Evolutionary conservation across 345 rosid genomes (phyloP), one percentile per base, ranked within the genome.

Genomic region (Eutrema yunnanense): DNA sequence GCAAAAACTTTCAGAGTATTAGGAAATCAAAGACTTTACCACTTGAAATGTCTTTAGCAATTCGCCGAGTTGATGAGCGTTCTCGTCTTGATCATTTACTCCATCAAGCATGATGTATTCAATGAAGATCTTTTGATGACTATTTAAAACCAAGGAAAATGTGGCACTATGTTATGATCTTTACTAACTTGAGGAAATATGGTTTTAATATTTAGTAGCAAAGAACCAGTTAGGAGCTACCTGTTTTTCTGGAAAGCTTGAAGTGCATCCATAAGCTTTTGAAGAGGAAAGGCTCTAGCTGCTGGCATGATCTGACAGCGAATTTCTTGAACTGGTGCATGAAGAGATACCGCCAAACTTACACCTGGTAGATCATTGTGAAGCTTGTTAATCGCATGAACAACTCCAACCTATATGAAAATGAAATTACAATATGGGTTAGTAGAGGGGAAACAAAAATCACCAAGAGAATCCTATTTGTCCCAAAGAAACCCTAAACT

Each of bases 231-330:
- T 40, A 2, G 22, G 48, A 71, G 42, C 57, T 61, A 91, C 98
- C 96, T 90, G 67, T 80, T 85, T 65, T 75, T 86, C 74, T 95
- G 99, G 82, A 92, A 92, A 50, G 71, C 48, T 59, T 86, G 83
- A 67, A 95, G 81, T 36, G 96, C 33, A 78, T 82, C 80, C 93
- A 95, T 92, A 14, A 95, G 99, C 79, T 90, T 95, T 74, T 81
- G 90, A 78, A 95, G 81, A 76, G 96, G 93, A 83, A 92, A 95
- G 78, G 99, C 99, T 74, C 96, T 86, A 62, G 99, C 97, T 27
- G 97, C 90, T 40, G 97, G 99, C 99, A 95, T 95, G 77, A 95
- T 95, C 78, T 89, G 89, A 68, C 96, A 95, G 59, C 96, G 93
- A 57, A 95, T 82, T 44, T 92, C 99, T 79, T 95, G 99, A 77